These are phyloP conservation scores for Inga leiocalycina DNA, from an alignment of 306 rosid genomes.

Conservation along the genomic window DNA sequence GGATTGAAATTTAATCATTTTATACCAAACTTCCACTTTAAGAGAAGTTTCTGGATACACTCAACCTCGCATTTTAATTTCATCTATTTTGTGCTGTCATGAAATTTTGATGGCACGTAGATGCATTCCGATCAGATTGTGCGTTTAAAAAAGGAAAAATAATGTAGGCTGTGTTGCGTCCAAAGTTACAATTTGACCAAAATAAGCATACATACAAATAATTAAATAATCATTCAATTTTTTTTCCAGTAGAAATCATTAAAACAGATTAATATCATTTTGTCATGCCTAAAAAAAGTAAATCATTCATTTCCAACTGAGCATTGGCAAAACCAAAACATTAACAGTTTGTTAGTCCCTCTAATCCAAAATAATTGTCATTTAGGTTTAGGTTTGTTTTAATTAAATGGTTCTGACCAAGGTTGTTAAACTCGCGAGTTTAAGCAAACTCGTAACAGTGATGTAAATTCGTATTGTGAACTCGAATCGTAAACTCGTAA, in stretches of 20 bases:
- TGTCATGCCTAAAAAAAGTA: too few species aligned
- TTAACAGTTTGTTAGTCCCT: too few species aligned
- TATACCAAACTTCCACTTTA: neutral
- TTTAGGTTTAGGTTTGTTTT: neutral
- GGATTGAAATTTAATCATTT: neutral
- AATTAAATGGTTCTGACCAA: too few species aligned
- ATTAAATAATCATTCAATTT: too few species aligned
- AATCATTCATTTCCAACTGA: too few species aligned
- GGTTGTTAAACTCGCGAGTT: too few species aligned
- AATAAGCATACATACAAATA: neutral
- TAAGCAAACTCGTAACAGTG: too few species aligned
- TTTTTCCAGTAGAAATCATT: too few species aligned
- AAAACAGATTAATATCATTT: too few species aligned
- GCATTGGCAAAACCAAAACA: neutral
- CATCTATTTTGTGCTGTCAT: neutral
- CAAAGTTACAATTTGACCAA: neutral
- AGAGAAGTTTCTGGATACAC: neutral
- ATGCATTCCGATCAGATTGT: neutral
- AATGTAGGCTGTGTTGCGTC: neutral
- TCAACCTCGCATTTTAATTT: neutral
- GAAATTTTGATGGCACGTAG: neutral
- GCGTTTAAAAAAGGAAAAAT: neutral
- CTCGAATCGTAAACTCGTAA: too few species aligned
- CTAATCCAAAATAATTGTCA: neutral
- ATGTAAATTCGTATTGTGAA: too few species aligned